A percentile compares a stretch with the other conserved stretches of the same genome.
Conservation (phyloP, 2,329 filamentous ascomycete species). For the Aspergillus sp. region DNA sequence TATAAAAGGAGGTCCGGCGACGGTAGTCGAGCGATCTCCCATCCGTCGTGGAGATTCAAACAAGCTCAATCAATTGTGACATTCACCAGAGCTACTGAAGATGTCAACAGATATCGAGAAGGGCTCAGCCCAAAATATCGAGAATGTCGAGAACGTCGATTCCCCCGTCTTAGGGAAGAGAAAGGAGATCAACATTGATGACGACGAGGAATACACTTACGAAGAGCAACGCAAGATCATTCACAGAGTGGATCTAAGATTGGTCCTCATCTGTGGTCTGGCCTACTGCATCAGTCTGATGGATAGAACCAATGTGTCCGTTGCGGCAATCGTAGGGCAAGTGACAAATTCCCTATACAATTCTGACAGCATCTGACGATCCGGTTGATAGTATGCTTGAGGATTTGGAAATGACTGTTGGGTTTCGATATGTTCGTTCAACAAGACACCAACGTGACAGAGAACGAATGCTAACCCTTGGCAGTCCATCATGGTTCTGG, state of each 20-base stretch:
- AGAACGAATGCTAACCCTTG: constrained; percentile 57
- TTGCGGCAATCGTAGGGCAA: constrained; percentile 68
- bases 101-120: neutral
- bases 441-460: constrained; percentile 3
- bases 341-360: constrained; percentile 3
- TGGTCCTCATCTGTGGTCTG: constrained; percentile 61
- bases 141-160: constrained; percentile 14
- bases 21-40: no score
- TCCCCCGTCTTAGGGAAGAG: neutral
- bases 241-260: constrained; percentile 64
- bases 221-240: constrained; percentile 68
- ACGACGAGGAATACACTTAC: constrained; percentile 49
- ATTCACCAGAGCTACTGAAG: no score
- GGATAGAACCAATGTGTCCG: constrained; percentile 71
- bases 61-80: no score
- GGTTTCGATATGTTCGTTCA: constrained; percentile 47
- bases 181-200: constrained; percentile 12
- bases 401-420: neutral
- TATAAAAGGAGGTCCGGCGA: no score
- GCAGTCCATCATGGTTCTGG: constrained; percentile 31
- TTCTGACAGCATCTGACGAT: constrained; percentile 47
- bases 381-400: constrained; percentile 16
- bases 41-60: no score
- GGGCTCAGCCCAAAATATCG: constrained; percentile 6
- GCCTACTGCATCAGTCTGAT: constrained; percentile 76